Conservation (phyloP, 192 early-diverging fungal species). For the Podila epicladia region DNA sequence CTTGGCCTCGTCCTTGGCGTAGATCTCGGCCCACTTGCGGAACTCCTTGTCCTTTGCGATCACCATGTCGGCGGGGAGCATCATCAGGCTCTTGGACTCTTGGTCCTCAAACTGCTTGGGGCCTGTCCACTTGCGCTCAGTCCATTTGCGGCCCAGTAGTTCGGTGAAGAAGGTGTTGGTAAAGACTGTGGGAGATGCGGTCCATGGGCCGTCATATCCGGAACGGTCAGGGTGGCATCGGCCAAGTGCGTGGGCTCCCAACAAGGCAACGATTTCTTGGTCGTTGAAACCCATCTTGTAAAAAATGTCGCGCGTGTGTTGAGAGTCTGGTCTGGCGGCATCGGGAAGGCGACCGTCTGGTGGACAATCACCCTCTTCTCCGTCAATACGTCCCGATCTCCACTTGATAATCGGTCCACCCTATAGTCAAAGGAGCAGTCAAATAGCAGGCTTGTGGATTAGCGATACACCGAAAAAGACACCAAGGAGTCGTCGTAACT, state of each 20-base stretch:
- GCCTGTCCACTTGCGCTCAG: constrained; percentile 80
- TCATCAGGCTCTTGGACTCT: constrained; percentile 66
- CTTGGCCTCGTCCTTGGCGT: constrained; percentile 85
- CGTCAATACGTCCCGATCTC: constrained; percentile 72
- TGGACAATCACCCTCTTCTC: constrained; percentile 54
- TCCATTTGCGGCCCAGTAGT: constrained; percentile 83
- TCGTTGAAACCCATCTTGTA: constrained; percentile 78
- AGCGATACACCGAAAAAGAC: background rate
- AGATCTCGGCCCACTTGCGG: constrained; percentile 79
- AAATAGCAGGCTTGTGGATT: background rate
- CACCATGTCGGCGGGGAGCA: constrained; percentile 76
- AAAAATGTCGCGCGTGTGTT: constrained; percentile 81
- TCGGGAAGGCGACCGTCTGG: constrained; percentile 86
- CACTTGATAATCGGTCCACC: constrained; percentile 80
- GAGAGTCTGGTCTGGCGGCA: constrained; percentile 63
- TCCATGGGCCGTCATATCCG: constrained; percentile 92
- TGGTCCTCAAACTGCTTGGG: constrained; percentile 92
- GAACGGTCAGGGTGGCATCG: constrained; percentile 79
- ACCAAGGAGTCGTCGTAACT: background rate
- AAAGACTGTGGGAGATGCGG: constrained; percentile 85
- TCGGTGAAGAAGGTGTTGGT: constrained; percentile 90
- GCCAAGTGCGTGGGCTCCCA: constrained; percentile 82
- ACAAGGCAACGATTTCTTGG: constrained; percentile 84
- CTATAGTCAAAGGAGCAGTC: constrained; percentile 9
- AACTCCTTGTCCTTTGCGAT: constrained; percentile 72